These are phyloP conservation scores for Pyricularia pennisetigena DNA, from an alignment of 2,329 filamentous ascomycete genomes.

Conservation along the genomic window DNA sequence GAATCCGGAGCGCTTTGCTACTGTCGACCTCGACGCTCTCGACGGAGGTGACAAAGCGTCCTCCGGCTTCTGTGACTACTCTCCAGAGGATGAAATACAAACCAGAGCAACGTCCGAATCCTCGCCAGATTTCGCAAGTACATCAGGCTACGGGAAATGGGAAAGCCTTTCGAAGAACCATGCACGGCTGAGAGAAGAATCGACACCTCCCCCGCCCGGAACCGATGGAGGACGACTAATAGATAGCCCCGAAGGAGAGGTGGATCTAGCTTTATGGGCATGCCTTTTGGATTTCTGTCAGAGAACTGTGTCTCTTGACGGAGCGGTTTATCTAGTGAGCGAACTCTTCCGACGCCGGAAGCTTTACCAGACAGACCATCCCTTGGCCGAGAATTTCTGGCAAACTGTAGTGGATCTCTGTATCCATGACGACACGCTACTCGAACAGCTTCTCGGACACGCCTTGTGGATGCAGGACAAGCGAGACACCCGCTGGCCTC, in stretches of 20 bases:
- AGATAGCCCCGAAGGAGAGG: constrained; percentile 16
- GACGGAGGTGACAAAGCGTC: not conserved
- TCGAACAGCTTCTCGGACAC: constrained; percentile 26
- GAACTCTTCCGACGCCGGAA: constrained; percentile 13
- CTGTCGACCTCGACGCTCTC: not conserved
- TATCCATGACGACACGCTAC: constrained; percentile 19
- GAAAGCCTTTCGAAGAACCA: constrained; percentile 14
- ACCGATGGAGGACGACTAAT: constrained; percentile 7
- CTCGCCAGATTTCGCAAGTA: not conserved
- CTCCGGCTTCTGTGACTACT: not conserved
- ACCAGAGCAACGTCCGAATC: not conserved
- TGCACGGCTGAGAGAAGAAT: constrained; percentile 15
- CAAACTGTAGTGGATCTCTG: constrained; percentile 20
- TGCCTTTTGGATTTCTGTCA: constrained; percentile 20
- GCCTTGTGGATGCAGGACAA: constrained; percentile 30
- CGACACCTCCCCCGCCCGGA: constrained; percentile 11
- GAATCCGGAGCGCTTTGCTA: not conserved
- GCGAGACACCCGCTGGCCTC: constrained; percentile 34
- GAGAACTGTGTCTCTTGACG: constrained; percentile 14
- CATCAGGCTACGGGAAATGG: constrained; percentile 15
- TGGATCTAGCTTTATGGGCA: constrained; percentile 20
- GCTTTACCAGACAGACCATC: constrained; percentile 14
- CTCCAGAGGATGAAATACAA: not conserved
- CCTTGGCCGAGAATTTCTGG: constrained; percentile 19
- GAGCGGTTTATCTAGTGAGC: constrained; percentile 13